phyloP scores from a whole-genome alignment of 2,329 filamentous ascomycete species.

The Chlorencoelia australis region DNA sequence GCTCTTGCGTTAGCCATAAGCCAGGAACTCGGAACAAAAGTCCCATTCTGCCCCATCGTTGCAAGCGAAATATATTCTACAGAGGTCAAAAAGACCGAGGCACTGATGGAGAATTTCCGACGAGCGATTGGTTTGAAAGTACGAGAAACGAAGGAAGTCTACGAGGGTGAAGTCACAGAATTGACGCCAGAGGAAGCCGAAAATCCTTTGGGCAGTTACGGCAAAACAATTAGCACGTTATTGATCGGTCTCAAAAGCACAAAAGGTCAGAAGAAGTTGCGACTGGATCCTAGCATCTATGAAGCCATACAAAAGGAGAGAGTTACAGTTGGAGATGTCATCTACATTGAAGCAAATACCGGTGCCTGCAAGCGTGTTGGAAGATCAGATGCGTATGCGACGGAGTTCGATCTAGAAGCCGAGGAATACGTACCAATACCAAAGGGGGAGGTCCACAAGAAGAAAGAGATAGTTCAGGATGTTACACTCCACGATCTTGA shows the following conservation, averaged over 20 bases:
- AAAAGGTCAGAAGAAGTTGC: constrained; percentile 94
- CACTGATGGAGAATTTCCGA: constrained; percentile 98
- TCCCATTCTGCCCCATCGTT: constrained; percentile 96
- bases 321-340: constrained; percentile 90
- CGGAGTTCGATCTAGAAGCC: constrained; percentile 95
- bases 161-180: constrained; percentile 97
- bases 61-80: constrained; percentile 96
- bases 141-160: constrained; percentile 97
- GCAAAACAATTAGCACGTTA: constrained; percentile 92
- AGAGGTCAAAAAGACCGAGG: constrained; percentile 98
- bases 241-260: constrained; percentile 91
- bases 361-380: constrained; percentile 96
- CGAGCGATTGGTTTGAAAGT: constrained; percentile 93
- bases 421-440: constrained; percentile 98
- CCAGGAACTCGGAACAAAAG: constrained; percentile 95
- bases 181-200: constrained; percentile 96
- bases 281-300: constrained; percentile 95
- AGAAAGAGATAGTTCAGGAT: constrained; percentile 99
- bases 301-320: constrained; percentile 98
- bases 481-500: constrained; percentile 96
- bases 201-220: constrained; percentile 93
- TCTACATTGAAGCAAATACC: constrained; percentile 99
- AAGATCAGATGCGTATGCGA: constrained; percentile 91
- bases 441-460: constrained; percentile 98
- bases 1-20: constrained; percentile 90